Evolutionary conservation across 768 basidiomycete genomes (phyloP).

Genomic region (Russula olivacea): DNA sequence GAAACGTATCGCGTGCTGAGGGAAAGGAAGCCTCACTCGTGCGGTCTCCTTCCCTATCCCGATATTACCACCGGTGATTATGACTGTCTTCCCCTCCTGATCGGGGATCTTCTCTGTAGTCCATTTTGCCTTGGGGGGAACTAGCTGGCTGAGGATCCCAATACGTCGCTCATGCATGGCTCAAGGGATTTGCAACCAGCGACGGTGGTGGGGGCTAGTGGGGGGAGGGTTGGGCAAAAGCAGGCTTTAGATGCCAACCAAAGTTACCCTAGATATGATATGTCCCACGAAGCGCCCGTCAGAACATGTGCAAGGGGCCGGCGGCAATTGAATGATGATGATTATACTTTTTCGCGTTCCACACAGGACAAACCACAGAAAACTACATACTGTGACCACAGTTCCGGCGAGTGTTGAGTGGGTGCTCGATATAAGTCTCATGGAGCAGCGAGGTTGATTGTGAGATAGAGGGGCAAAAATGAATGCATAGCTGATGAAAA

Average conservation of each 20-base stretch:
- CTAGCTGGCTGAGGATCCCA: slow-evolving; percentile 7
- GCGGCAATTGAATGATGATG: not conserved
- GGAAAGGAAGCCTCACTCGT: not conserved
- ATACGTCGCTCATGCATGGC: not conserved
- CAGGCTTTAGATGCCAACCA: not conserved
- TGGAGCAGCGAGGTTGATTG: not conserved
- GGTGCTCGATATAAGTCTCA: not conserved
- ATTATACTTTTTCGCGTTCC: not conserved
- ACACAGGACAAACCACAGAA: not conserved
- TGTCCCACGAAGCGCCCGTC: not conserved
- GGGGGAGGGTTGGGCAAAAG: not conserved
- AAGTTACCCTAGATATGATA: not conserved
- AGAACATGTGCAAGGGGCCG: not conserved
- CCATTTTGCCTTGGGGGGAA: slow-evolving; percentile 19
- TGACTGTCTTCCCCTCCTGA: not conserved
- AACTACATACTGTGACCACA: not conserved
- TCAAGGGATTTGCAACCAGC: not conserved
- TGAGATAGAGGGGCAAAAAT: too few species aligned
- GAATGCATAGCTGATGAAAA: not conserved
- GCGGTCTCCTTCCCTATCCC: slow-evolving; percentile 3
- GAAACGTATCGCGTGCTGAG: not conserved
- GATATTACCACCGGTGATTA: not conserved
- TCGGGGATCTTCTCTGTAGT: slow-evolving; percentile 12
- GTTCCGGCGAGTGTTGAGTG: not conserved
- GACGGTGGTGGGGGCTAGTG: not conserved